Evolutionary conservation across 192 early-diverging fungal genomes (phyloP), one percentile per base, ranked within the genome.

Genomic region (Chytriomyces sp.): DNA sequence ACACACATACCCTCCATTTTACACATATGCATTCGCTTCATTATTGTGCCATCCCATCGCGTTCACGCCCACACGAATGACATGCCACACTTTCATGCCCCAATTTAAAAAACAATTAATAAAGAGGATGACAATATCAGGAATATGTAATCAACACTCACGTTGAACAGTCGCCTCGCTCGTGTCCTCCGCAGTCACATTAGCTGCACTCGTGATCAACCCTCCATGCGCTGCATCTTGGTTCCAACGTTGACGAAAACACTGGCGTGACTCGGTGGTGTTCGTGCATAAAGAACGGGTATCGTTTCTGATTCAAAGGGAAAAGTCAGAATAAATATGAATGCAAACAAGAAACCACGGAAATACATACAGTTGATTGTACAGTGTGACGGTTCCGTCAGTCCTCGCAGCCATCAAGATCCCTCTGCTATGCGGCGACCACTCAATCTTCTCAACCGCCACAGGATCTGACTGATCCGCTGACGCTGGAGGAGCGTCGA

Each of bases 361-460:
- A 28, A 28, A 20, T 20, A 70, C 11, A 20, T 24, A 73, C 72
- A 62, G 0, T 20, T 1, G 2, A 46, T 62, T 62, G 50, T 61
- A 73, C 8, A 73, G 7, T 13, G 72, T 73, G 10, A 73, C 26
- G 7, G 8, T 28, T 20, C 72, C 72, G 45, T 73, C 72, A n/a
- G 8, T 11, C 45, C 20, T 62, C 1, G 23, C n/a, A 7, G 72
- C 57, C 24, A 73, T 13, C 7, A 73, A 23, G 43, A 73, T 11
- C 2, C 50, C 53, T 11, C n/a, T 28, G 23, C 72, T 62, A 16
- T n/a, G 9, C n/a, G 72, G 72, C 5, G 50, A 3, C 59, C 53
- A 73, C 61, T 73, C 59, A 11, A 73, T n/a, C 45, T 61, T 62
- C 8, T 6, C 26, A 23, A 73, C 45, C 18, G 18, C 61, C 0